Evolutionary conservation across 208 protist genomes (phyloP).

Genomic region (Sergeia podlipaevii): DNA sequence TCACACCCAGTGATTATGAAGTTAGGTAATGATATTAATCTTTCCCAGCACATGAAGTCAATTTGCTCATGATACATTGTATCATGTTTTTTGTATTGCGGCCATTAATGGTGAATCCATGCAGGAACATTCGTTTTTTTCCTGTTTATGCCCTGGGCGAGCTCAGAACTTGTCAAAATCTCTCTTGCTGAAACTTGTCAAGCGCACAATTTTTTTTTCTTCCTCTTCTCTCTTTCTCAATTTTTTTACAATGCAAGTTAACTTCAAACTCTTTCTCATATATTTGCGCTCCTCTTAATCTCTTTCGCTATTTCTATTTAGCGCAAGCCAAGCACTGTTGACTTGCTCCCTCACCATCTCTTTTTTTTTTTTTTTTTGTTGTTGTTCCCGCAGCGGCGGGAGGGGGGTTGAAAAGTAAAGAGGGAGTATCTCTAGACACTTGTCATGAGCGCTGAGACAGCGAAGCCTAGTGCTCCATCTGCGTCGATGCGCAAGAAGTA

Average conservation of each 20-base stretch:
- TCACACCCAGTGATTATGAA: no score
- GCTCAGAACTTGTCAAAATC: no score
- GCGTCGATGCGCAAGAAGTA: conserved; percentile 6
- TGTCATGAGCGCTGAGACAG: neutral
- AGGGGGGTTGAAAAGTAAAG: neutral
- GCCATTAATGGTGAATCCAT: no score
- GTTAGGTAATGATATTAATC: no score
- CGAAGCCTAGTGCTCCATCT: neutral
- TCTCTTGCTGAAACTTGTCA: neutral
- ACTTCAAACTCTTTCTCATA: neutral
- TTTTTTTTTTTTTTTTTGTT: conserved; percentile 22
- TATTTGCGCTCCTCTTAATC: neutral
- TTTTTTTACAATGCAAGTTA: neutral
- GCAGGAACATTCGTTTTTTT: neutral
- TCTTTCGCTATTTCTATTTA: conserved; percentile 1
- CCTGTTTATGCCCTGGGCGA: neutral
- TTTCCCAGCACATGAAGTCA: no score
- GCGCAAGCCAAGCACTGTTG: neutral
- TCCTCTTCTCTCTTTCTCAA: neutral
- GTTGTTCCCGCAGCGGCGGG: neutral
- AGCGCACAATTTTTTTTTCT: no score
- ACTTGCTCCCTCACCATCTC: neutral
- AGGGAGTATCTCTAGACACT: no score
- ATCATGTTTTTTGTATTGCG: no score
- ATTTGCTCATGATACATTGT: no score